phyloP scores from a whole-genome alignment of 371 early-diverging fungal genomes.

The Dinochytrium kinnereticum region DNA sequence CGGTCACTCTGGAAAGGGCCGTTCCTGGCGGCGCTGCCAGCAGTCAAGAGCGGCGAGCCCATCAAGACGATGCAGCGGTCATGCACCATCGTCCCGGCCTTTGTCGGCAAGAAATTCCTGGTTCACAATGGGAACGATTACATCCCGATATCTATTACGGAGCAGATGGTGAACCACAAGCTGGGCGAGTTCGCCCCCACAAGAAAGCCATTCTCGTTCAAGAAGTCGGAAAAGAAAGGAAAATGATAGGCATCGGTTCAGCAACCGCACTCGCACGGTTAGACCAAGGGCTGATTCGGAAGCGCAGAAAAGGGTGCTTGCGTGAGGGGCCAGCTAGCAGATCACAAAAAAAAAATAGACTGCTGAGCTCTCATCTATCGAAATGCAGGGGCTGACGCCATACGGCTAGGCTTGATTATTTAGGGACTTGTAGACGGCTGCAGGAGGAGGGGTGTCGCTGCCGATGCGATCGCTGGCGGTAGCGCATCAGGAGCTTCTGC shows the following conservation, averaged over 20 bases:
- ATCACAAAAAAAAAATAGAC: neutral
- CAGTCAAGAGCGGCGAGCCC: conserved; percentile 61
- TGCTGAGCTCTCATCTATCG: neutral
- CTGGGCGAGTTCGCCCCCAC: conserved; percentile 95
- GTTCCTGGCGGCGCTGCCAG: conserved; percentile 81
- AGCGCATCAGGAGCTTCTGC: neutral
- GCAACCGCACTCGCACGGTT: too few species aligned
- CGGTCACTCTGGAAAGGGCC: conserved; percentile 97
- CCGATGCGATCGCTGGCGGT: neutral
- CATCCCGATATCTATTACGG: conserved; percentile 82
- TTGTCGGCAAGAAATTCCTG: conserved; percentile 89
- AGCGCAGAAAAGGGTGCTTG: too few species aligned
- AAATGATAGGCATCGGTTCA: conserved; percentile 49
- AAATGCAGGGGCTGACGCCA: neutral
- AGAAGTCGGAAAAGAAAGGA: conserved; percentile 86
- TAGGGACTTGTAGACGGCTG: too few species aligned
- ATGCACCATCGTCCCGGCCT: conserved; percentile 90
- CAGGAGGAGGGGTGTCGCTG: too few species aligned
- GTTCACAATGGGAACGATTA: conserved; percentile 96
- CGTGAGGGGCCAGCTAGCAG: too few species aligned
- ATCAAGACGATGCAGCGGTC: conserved; percentile 80
- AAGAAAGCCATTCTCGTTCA: conserved; percentile 76
- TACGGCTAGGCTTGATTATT: neutral
- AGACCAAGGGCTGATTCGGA: too few species aligned
- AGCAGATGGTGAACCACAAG: conserved; percentile 97